Evolutionary conservation across 1,139 yeast genomes (phyloP).

Genomic region (Geotrichum cucujoidarum): DNA sequence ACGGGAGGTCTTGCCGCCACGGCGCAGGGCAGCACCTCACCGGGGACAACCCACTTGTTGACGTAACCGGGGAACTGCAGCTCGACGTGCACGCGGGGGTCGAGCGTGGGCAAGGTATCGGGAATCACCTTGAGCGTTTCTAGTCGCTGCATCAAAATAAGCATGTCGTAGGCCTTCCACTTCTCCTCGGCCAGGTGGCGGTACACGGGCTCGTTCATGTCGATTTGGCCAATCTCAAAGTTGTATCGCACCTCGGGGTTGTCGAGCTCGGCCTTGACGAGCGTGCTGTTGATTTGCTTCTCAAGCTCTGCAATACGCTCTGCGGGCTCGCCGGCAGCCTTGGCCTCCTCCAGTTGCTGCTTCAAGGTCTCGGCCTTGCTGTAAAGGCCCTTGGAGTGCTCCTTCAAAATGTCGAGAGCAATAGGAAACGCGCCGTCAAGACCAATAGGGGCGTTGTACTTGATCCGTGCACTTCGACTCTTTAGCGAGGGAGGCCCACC

Average conservation of each 20-base stretch:
- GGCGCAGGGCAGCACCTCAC: constrained; percentile 63
- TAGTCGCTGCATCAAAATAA: constrained; percentile 80
- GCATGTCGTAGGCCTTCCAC: constrained; percentile 67
- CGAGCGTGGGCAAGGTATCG: constrained; percentile 85
- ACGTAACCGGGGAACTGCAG: constrained; percentile 68
- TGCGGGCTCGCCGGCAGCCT: constrained; percentile 12
- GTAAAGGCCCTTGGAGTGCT: constrained; percentile 38
- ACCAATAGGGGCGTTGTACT: constrained; percentile 63
- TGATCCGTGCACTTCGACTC: constrained; percentile 42
- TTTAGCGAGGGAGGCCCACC: constrained; percentile 48
- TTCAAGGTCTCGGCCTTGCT: constrained; percentile 31
- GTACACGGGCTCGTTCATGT: constrained; percentile 72
- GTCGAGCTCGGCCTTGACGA: constrained; percentile 54
- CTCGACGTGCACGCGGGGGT: constrained; percentile 73
- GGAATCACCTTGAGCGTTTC: constrained; percentile 85
- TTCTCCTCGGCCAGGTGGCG: constrained; percentile 60
- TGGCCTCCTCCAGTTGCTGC: constrained; percentile 21
- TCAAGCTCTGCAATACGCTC: constrained; percentile 16
- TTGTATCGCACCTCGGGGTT: constrained; percentile 85
- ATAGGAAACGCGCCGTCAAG: constrained; percentile 67
- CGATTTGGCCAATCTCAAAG: constrained; percentile 48
- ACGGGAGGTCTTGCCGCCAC: constrained; percentile 73
- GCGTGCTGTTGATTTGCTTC: constrained; percentile 27
- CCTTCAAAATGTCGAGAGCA: constrained; percentile 58
- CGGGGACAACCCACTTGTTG: constrained; percentile 73